Evolutionary conservation across 805 yeast species (phyloP).

Genomic region (Hermanozyma aechmeae): DNA sequence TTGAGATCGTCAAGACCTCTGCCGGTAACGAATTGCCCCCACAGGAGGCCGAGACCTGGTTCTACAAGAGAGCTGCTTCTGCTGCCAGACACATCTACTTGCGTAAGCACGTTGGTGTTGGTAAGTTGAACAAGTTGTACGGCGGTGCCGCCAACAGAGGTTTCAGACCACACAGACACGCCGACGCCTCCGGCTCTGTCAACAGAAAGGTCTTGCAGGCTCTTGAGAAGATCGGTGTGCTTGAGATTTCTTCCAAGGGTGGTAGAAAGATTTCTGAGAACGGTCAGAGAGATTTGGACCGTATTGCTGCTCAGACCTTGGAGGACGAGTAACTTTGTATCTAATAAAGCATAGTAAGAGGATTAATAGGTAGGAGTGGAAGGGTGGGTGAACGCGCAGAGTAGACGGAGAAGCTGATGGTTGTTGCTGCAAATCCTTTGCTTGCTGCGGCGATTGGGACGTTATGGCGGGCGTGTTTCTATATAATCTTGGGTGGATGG

Average conservation of each 20-base stretch:
- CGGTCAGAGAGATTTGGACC: constrained; percentile 99
- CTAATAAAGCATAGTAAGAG: too few relatives aligned
- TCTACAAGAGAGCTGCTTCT: constrained; percentile 99
- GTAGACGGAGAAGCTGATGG: too few relatives aligned
- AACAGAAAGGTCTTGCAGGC: constrained; percentile 98
- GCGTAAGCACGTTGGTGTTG: constrained; percentile 99
- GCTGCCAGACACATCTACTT: constrained; percentile 99
- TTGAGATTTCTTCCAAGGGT: constrained; percentile 94
- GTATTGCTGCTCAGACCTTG: constrained; percentile 98
- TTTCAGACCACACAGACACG: constrained; percentile 96
- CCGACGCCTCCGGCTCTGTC: constrained; percentile 97
- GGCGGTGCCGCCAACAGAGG: constrained; percentile 99
- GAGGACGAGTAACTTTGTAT: too few relatives aligned
- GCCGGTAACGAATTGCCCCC: constrained; percentile 99
- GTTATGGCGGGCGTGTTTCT: too few relatives aligned
- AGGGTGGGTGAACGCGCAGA: too few relatives aligned
- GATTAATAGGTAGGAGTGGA: too few relatives aligned
- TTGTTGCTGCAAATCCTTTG: too few relatives aligned
- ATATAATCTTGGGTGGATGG: too few relatives aligned
- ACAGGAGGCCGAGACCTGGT: constrained; percentile 99
- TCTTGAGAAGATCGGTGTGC: constrained; percentile 95
- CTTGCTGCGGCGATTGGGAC: too few relatives aligned
- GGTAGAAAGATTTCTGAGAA: constrained; percentile 99
- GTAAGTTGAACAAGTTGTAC: constrained; percentile 97
- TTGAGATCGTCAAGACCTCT: constrained; percentile 98